Base-by-base conservation (phyloP, 768 basidiomycete genomes). In the Rhodotorula taiwanensis region DNA sequence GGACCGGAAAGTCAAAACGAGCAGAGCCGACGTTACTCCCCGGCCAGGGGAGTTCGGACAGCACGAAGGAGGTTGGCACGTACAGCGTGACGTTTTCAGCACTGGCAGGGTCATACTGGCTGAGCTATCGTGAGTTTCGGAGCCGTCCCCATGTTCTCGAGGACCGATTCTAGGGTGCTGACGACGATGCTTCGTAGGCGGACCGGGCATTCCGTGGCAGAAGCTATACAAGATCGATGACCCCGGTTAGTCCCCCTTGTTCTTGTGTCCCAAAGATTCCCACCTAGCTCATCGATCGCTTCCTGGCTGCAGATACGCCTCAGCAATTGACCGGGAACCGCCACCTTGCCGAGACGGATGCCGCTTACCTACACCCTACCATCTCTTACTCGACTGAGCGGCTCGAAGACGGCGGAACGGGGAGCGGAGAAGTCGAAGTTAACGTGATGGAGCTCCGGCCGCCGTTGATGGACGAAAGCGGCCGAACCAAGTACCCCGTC, bases 401-500 rank as follows among this genome's bases (percentile, higher is more conserved):
- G 43, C 87, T 81, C 58, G 49, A 49, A 4, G 89, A 92, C 71
- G 90, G 41, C 13, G 42, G 33, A 49, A 43, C 43, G 0, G 39
- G 51, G n/a, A 54, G 42, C 15, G 49, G 52, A 42, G 23, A 34
- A 36, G 50, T 60, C 45, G 57, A 62, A 14, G 42, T 72, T 58
- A 95, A 95, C 75, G 87, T 88, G 58, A 81, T 87, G 72, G 93
- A 97, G 77, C 82, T 94, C 70, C 83, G 89, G 21, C 95, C 95
- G 23, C 90, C 91, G 7, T 81, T 82, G 62, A 88, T 98, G 85
- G 95, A 99, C 71, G 85, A 88, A 71, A 86, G 89, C 27, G 95
- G 95, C n/a, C 84, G 88, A 48, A 89, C 87, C 14, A 92, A 94
- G 75, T 98, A 99, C 73, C 89, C 95, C 2, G 91, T 97, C 27